Evolutionary conservation across 2,329 filamentous ascomycete species (phyloP).

Genomic region (Colletotrichum sp.): DNA sequence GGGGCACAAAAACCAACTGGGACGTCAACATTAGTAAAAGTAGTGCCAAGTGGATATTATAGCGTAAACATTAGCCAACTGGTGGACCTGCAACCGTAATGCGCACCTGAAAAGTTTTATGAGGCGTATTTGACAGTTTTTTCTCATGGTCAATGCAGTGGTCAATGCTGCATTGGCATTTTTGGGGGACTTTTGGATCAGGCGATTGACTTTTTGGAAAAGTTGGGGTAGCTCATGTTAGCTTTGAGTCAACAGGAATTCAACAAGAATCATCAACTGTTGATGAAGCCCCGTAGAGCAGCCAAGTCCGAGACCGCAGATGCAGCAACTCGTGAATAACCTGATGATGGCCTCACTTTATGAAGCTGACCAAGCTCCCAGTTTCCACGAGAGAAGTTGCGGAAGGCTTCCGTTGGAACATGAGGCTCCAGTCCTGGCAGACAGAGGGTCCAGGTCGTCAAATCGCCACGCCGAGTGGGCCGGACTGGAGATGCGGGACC

Average conservation of each 20-base stretch:
- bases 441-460: slow-evolving; percentile 6
- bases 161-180: neutral
- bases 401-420: slow-evolving; percentile 6
- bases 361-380: neutral
- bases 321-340: neutral
- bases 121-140: neutral
- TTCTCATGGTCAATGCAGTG: neutral
- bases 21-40: slow-evolving; percentile 3
- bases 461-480: slow-evolving; percentile 16
- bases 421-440: slow-evolving; percentile 7
- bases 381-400: neutral
- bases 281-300: neutral
- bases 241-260: neutral
- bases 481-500: slow-evolving; percentile 8
- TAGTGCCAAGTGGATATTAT: slow-evolving; percentile 7
- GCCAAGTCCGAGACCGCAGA: neutral
- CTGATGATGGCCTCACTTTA: neutral
- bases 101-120: slow-evolving; percentile 13
- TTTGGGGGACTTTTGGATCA: neutral
- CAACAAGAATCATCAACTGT: neutral
- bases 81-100: slow-evolving; percentile 1
- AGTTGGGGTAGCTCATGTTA: neutral
- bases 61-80: slow-evolving; percentile 19
- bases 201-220: neutral
- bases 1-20: slow-evolving; percentile 1